Evolutionary conservation across 441 rosid genomes (phyloP), one percentile per base, ranked within the genome.

Genomic region (Pelargonium fulgidum): DNA sequence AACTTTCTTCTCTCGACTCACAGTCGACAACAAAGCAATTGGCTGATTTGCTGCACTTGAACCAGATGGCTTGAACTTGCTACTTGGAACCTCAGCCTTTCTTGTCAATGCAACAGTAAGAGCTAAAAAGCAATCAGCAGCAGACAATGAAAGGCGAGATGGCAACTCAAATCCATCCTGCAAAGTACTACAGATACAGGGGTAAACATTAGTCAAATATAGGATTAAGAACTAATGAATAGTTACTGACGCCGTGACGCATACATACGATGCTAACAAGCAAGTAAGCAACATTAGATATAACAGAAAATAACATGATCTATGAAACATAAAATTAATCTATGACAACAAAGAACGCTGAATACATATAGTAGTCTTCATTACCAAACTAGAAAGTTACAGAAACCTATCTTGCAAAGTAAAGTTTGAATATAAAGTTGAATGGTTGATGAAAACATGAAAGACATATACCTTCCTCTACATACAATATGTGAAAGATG

Each of bases 51-150:
- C 73, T 71, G 77, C 72, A 67, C 62, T 74, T 56, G 78, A 63
- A 72, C 73, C 77, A 73, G 77, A 69, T 69, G 78, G 47, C 71
- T 80, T 83, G 48, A 77, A 76, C 71, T 56, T 81, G 50, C 73
- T 84, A 48, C 74, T 76, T 6, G 72, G 61, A 44, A 73, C 81
- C 71, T 76, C 84, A 72, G 77, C 76, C 71, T 75, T 87, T 81
- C 82, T 93, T 54, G 91, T 80, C 74, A 93, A 75, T 70, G 91
- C 96, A 74, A 83, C 87, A 41, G 86, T 88, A 48, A 93, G 67
- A 52, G 97, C 77, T 72, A 93, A 77, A 62, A 85, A 79, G 72
- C 98, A 93, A 80, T 93, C 98, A 68, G 98, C 96, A 83, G 96
- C 98, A 65, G 89, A 80, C 67, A 91, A 70, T 68, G 97, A 73